These are phyloP conservation scores for Zasmidium cellare DNA, from an alignment of 2,329 filamentous ascomycete species.

Conservation along the genomic window DNA sequence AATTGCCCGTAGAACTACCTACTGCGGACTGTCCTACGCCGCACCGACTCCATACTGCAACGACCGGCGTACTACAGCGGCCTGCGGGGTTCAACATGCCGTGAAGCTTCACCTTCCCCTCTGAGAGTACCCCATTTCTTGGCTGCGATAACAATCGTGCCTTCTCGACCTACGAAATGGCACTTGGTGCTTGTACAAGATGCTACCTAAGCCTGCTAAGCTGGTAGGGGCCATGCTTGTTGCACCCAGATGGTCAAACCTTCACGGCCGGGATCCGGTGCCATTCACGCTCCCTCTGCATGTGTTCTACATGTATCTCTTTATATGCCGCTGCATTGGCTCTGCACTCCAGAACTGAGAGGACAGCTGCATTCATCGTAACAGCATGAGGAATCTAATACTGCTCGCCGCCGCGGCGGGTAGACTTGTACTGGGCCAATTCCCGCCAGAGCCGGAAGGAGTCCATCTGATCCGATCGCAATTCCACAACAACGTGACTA, in stretches of 20 bases:
- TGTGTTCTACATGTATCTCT: no score
- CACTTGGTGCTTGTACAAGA: not conserved
- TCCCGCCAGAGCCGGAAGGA: constrained; percentile 14
- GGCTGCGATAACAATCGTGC: not conserved
- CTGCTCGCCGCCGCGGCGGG: not conserved
- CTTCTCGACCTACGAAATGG: not conserved
- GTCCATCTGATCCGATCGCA: constrained; percentile 5
- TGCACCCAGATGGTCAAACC: not conserved
- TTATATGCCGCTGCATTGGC: no score
- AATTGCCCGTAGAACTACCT: no score
- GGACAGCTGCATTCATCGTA: not conserved
- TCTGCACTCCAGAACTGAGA: not conserved
- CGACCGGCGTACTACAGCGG: not conserved
- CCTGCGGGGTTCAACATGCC: not conserved
- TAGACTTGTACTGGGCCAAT: constrained; percentile 1
- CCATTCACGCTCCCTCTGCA: not conserved
- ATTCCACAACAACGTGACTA: constrained; percentile 15
- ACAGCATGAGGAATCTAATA: not conserved
- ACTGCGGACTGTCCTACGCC: no score
- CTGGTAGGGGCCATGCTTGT: not conserved
- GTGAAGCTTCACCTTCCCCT: not conserved
- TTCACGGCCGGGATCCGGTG: not conserved
- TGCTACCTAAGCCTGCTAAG: not conserved
- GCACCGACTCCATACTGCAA: not conserved
- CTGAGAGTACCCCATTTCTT: not conserved